Percentiles rank a stretch among this genome's conserved stretches.
Evolutionary conservation across 768 basidiomycete genomes (phyloP).

Genomic region (Podaxis rugospora): DNA sequence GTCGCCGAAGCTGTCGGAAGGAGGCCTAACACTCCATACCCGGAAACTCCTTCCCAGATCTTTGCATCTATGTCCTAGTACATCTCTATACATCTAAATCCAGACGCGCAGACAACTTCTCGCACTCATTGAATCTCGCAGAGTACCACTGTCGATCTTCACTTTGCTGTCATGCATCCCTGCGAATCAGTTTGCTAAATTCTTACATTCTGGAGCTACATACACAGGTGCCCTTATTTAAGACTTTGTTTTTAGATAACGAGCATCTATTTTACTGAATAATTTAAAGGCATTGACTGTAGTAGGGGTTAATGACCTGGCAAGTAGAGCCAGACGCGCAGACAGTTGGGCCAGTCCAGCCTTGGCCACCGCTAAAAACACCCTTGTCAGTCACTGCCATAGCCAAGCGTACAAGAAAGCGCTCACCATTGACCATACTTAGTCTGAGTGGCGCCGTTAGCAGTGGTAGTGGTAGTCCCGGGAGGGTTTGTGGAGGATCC

Average conservation of each 20-base stretch:
- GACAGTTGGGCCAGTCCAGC: neutral
- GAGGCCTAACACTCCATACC: neutral
- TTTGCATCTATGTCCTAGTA: too few species aligned
- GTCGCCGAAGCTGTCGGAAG: too few species aligned
- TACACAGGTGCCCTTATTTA: neutral
- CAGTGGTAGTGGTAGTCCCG: neutral
- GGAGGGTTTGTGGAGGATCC: neutral
- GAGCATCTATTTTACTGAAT: neutral
- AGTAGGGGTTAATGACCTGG: too few species aligned
- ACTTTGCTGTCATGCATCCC: neutral
- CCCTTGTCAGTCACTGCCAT: neutral
- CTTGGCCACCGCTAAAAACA: neutral
- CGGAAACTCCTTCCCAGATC: neutral
- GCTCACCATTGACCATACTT: neutral
- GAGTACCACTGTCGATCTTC: neutral
- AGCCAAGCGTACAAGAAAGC: neutral
- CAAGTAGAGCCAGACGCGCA: neutral
- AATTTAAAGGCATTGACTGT: neutral
- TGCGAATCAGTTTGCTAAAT: neutral
- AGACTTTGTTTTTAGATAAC: neutral
- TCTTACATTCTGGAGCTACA: neutral
- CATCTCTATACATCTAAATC: too few species aligned
- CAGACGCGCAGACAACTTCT: neutral
- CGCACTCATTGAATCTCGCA: neutral
- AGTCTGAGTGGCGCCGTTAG: neutral